Conservation (phyloP, 2,329 filamentous ascomycete genomes). For the Sporothrix variecibatus region DNA sequence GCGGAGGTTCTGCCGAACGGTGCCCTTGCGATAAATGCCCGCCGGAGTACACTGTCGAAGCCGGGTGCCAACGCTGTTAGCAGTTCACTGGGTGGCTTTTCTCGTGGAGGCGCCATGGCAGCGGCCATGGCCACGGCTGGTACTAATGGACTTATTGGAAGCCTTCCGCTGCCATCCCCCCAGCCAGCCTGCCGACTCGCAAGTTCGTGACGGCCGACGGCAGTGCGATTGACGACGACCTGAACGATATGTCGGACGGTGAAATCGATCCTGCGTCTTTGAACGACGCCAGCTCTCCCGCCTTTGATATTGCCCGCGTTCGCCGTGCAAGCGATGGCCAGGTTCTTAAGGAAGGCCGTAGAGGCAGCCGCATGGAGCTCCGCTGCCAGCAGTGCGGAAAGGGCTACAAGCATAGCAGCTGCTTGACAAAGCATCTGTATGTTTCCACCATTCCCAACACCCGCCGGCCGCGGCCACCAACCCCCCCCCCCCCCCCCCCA, state of each 20-base stretch:
- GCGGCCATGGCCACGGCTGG: slow-evolving; percentile 26
- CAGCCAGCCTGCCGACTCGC: slow-evolving; percentile 67
- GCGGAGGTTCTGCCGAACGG: slow-evolving; percentile 58
- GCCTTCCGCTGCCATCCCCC: slow-evolving; percentile 66
- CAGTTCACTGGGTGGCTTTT: slow-evolving; percentile 21
- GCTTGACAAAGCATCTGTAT: slow-evolving; percentile 99
- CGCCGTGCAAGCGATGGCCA: slow-evolving; percentile 83
- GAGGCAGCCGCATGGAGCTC: slow-evolving; percentile 79
- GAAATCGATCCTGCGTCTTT: slow-evolving; percentile 36
- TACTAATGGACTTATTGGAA: slow-evolving; percentile 43
- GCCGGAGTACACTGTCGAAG: slow-evolving; percentile 72
- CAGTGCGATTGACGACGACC: slow-evolving; percentile 70
- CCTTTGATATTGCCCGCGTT: slow-evolving; percentile 52
- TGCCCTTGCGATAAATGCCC: slow-evolving; percentile 59
- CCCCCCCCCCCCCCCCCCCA: no score
- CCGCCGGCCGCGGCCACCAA: slow-evolving; percentile 46
- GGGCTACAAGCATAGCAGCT: slow-evolving; percentile 99
- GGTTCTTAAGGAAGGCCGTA: slow-evolving; percentile 76
- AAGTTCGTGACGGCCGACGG: slow-evolving; percentile 51
- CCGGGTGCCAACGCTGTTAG: slow-evolving; percentile 50
- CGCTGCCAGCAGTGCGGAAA: slow-evolving; percentile 98
- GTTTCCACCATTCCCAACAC: slow-evolving; percentile 57
- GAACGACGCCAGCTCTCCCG: slow-evolving; percentile 28
- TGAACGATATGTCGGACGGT: slow-evolving; percentile 60
- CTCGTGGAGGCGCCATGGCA: slow-evolving; percentile 27